Percentiles rank a stretch among this genome's conserved stretches.
These are phyloP conservation scores for Auricularia heimuer DNA, from an alignment of 768 basidiomycete genomes.

Conservation along the genomic window DNA sequence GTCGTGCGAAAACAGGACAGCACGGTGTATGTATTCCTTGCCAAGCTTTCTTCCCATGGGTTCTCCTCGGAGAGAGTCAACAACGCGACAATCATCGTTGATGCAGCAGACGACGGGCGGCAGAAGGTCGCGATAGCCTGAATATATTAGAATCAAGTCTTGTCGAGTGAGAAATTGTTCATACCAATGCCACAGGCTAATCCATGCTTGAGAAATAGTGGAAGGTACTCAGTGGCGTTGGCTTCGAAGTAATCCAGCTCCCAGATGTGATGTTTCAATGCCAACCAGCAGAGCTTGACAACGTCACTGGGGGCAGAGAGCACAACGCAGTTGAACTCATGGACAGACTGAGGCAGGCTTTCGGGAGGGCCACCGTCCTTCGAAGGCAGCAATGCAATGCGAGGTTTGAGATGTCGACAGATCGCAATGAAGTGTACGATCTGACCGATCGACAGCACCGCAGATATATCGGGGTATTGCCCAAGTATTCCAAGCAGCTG, in stretches of 20 bases:
- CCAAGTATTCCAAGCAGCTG: neutral
- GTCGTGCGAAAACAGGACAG: slow-evolving; percentile 16
- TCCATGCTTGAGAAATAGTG: neutral
- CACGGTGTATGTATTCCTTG: neutral
- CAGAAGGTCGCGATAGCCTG: neutral
- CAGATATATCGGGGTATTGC: neutral
- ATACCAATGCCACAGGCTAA: neutral
- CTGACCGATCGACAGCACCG: neutral
- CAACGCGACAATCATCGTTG: neutral
- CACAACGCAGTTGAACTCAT: neutral
- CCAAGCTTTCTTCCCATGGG: neutral
- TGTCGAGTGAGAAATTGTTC: neutral
- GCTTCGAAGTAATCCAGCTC: neutral
- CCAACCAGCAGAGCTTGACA: neutral
- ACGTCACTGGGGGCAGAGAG: neutral
- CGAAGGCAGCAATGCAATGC: neutral
- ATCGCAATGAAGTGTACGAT: neutral
- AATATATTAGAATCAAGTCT: neutral
- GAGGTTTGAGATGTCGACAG: neutral
- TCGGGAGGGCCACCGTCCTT: neutral
- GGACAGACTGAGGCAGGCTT: neutral
- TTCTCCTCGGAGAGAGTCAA: slow-evolving; percentile 9
- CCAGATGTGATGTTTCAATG: neutral
- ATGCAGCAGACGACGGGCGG: neutral
- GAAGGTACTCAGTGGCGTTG: neutral